These are phyloP conservation scores for Sequoiadendron giganteum DNA, from an alignment of 75 land plant species.

Conservation along the genomic window DNA sequence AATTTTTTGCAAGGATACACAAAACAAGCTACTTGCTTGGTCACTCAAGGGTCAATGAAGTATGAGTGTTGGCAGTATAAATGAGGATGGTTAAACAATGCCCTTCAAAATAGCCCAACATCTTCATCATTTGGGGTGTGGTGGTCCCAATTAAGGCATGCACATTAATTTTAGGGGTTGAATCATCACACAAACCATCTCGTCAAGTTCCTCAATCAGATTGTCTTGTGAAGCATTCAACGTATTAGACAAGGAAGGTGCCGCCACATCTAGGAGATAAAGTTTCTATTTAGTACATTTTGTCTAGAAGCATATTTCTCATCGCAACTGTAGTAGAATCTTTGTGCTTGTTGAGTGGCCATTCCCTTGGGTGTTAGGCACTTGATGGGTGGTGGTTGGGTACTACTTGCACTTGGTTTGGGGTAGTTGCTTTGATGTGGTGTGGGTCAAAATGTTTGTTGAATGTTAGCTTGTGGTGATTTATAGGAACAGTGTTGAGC, in stretches of 20 bases:
- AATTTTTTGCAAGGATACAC: no score
- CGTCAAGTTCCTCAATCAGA: background rate
- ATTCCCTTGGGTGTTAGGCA: no score
- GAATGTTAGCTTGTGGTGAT: background rate
- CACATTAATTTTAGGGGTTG: background rate
- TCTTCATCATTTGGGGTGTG: background rate
- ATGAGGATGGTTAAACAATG: background rate
- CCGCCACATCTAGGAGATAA: no score
- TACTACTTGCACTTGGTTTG: no score
- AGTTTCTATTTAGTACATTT: no score
- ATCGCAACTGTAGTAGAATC: background rate
- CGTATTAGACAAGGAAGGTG: no score
- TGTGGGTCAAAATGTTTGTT: no score
- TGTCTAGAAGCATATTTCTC: background rate
- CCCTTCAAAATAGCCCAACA: background rate
- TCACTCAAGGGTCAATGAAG: background rate
- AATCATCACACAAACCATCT: background rate
- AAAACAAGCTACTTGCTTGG: background rate
- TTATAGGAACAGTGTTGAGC: background rate
- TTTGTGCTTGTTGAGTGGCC: background rate
- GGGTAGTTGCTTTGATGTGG: no score
- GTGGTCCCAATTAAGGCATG: background rate
- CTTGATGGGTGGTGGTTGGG: background rate
- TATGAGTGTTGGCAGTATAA: background rate
- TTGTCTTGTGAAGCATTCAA: background rate